Conservation (phyloP, 2,329 filamentous ascomycete species). For the Cercospora zeina region DNA sequence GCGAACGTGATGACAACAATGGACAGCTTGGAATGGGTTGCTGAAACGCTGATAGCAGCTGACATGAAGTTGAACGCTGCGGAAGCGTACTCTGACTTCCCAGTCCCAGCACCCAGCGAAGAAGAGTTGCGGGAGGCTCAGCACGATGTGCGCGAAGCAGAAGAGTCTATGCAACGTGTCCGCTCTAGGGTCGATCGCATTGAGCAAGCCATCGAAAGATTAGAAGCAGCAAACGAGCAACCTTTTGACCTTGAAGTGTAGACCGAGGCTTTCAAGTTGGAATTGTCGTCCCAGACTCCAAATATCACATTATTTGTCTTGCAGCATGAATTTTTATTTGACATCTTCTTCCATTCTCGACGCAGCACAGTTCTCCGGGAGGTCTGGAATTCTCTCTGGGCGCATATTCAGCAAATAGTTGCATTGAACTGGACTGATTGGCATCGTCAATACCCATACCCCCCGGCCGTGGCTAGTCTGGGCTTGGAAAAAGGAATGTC, state of each 20-base stretch:
- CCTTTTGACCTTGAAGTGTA: background rate
- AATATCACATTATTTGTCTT: no score
- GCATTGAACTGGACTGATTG: no score
- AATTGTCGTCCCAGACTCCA: no score
- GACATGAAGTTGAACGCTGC: background rate
- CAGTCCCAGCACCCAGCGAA: background rate
- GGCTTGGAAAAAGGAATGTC: no score
- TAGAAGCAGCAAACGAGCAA: background rate
- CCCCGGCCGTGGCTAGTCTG: no score
- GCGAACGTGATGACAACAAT: conserved; percentile 10
- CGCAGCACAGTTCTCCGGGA: no score
- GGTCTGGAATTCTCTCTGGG: no score
- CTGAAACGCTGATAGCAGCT: background rate
- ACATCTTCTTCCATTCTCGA: no score
- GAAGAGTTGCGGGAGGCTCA: conserved; percentile 1
- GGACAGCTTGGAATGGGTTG: conserved; percentile 1
- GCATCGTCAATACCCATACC: no score
- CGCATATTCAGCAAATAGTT: no score
- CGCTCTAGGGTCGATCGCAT: conserved; percentile 3
- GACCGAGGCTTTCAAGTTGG: no score
- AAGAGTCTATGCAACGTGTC: background rate
- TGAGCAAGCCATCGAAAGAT: background rate
- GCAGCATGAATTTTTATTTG: no score
- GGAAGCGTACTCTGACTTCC: background rate
- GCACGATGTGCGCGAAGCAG: conserved; percentile 1